phyloP scores from a whole-genome alignment of 768 basidiomycete genomes.

The Lentinula detonsa region DNA sequence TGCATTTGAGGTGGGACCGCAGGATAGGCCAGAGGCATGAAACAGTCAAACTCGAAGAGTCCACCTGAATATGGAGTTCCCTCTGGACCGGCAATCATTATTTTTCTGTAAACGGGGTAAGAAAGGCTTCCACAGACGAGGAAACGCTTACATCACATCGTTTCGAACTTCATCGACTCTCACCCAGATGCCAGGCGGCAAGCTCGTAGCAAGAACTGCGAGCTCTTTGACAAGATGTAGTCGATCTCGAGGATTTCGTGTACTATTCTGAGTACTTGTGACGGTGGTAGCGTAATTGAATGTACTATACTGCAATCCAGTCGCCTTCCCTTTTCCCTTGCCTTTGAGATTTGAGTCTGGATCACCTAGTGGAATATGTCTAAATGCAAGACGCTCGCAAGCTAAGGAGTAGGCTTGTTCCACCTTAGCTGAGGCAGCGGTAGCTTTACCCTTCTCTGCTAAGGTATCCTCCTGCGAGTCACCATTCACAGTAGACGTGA shows the following conservation, averaged over 20 bases:
- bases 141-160: constrained; percentile 41
- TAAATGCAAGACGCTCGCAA: constrained; percentile 44
- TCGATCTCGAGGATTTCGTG: constrained; percentile 38
- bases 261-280: constrained; percentile 25
- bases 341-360: constrained; percentile 9
- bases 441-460: constrained; percentile 24
- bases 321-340: constrained; percentile 18
- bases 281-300: constrained; percentile 31
- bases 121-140: background rate
- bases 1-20: constrained; percentile 39
- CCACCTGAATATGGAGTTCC: constrained; percentile 50
- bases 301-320: constrained; percentile 6
- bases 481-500: constrained; percentile 4
- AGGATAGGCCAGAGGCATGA: constrained; percentile 48
- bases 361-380: constrained; percentile 29
- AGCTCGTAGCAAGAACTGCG: constrained; percentile 47
- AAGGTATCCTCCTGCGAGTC: constrained; percentile 19
- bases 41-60: constrained; percentile 53
- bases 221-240: constrained; percentile 52
- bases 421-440: constrained; percentile 19
- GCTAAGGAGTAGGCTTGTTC: constrained; percentile 35
- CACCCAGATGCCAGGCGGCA: constrained; percentile 53
- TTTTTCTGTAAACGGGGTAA: constrained; percentile 28
- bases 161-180: constrained; percentile 52
- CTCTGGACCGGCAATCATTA: constrained; percentile 54